Conservation (phyloP, 176 grass and related monocot genomes). For the Panicum miliaceum region DNA sequence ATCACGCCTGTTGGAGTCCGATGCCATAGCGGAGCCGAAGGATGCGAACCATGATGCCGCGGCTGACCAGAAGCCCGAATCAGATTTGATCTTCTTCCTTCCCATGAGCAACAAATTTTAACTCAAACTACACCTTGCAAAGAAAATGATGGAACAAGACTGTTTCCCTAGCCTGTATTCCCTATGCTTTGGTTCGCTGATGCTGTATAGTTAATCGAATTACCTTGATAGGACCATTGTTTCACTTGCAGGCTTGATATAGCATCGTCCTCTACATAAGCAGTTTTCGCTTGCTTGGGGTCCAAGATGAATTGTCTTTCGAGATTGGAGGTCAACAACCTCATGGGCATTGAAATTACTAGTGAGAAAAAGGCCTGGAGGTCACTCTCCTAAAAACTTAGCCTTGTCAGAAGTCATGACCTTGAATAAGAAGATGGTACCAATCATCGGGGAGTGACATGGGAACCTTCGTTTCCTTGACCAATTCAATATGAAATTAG, state of each 20-base stretch:
- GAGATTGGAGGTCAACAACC: neutral
- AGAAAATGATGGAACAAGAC: neutral
- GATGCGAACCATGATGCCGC: slow-evolving; percentile 7
- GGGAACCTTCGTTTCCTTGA: no score
- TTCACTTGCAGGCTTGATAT: neutral
- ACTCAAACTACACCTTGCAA: neutral
- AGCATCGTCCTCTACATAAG: neutral
- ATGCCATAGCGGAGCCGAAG: neutral
- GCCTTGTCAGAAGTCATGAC: neutral
- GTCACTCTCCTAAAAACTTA: neutral
- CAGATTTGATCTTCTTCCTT: neutral
- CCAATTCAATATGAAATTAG: no score
- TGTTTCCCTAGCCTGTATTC: neutral
- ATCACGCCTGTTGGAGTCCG: neutral
- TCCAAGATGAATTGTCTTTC: neutral
- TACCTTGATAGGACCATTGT: neutral
- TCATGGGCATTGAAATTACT: no score
- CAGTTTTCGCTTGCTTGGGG: neutral
- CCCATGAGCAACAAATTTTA: neutral
- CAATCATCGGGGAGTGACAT: no score
- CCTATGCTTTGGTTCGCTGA: neutral
- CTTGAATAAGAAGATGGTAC: no score
- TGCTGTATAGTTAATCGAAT: neutral
- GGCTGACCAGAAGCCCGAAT: neutral
- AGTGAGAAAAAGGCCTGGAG: neutral